Evolutionary conservation across 2,329 filamentous ascomycete genomes (phyloP), one percentile per base, ranked within the genome.

Genomic region (Coniochaeta pulveracea): DNA sequence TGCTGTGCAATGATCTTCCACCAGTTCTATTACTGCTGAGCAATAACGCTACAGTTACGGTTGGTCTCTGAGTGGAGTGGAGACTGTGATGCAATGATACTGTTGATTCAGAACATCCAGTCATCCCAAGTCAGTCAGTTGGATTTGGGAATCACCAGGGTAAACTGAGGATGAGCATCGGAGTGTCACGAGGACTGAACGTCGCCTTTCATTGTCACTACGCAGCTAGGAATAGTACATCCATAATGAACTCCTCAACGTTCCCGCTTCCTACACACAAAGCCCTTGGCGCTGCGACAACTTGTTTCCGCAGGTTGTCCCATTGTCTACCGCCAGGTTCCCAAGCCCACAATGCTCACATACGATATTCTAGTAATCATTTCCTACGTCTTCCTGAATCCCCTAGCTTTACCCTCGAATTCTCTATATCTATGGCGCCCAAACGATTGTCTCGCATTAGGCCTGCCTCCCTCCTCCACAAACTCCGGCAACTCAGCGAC

Each of bases 31-130:
- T 93, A 52, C 81, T 93, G 24, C 70, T 93, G 56, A 86, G 81
- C 55, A 93, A 93, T 55, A 85, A 78, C 47, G 86, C 93, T 80
- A 93, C 84, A 11, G 85, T 93, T 29, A 93, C 81, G 6, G 81
- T 82, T 47, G 82, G 77, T 51, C 55, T 85, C 40, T 84, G 47
- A 44, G 25, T 2, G 19, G 17, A n/a, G 16, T 29, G 30, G 19
- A 22, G 35, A 19, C 32, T 26, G 37, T 34, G 28, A 16, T n/a
- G 22, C 28, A 31, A 26, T 37, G 33, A 27, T 25, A 40, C 40
- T 33, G 18, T 12, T 14, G 18, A 15, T 18, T 12, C n/a, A 9
- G 11, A 22, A 4, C 14, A n/a, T 21, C n/a, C n/a, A 12, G n/a
- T 8, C 10, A n/a, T 21, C 11, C 19, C 15, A 11, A 31, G 3